These are phyloP conservation scores for Crithidia brevicula DNA, from an alignment of 208 protist genomes.

Conservation along the genomic window DNA sequence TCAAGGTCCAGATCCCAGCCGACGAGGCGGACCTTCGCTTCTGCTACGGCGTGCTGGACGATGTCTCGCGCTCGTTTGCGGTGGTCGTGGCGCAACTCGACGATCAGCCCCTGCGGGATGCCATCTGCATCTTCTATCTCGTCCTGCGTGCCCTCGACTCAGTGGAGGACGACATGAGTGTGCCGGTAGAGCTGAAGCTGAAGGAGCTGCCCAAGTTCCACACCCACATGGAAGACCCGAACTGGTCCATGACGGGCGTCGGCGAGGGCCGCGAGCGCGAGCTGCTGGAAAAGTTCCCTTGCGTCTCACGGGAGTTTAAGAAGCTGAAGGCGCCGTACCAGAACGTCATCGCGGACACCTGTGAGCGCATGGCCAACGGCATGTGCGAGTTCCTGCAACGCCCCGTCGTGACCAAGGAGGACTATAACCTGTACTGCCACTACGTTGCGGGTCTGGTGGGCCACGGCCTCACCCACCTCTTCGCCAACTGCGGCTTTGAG, in stretches of 20 bases:
- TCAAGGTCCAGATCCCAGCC: slow-evolving; percentile 30
- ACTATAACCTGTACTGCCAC: slow-evolving; percentile 97
- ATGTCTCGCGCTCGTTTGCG: slow-evolving; percentile 93
- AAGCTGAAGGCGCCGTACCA: slow-evolving; percentile 75
- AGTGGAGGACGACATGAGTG: slow-evolving; percentile 95
- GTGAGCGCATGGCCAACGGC: slow-evolving; percentile 90
- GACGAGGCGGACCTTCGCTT: slow-evolving; percentile 73
- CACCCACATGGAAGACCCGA: slow-evolving; percentile 57
- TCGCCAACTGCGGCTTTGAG: slow-evolving; percentile 87
- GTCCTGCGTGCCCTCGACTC: slow-evolving; percentile 96
- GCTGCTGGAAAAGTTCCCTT: slow-evolving; percentile 72
- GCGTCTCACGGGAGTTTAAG: slow-evolving; percentile 70
- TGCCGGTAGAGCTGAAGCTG: slow-evolving; percentile 72
- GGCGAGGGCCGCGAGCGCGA: slow-evolving; percentile 72
- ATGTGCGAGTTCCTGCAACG: slow-evolving; percentile 94
- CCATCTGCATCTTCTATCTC: slow-evolving; percentile 97
- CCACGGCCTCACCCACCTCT: slow-evolving; percentile 94
- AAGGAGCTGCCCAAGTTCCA: slow-evolving; percentile 80
- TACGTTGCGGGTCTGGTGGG: slow-evolving; percentile 98
- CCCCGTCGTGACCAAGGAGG: slow-evolving; percentile 77
- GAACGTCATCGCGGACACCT: slow-evolving; percentile 94
- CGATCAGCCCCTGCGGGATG: slow-evolving; percentile 74
- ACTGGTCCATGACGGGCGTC: slow-evolving; percentile 57
- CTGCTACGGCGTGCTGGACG: slow-evolving; percentile 92
- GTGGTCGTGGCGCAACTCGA: slow-evolving; percentile 94